These are phyloP conservation scores for Fusarium marasasianum DNA, from an alignment of 2,329 filamentous ascomycete species.

Conservation along the genomic window DNA sequence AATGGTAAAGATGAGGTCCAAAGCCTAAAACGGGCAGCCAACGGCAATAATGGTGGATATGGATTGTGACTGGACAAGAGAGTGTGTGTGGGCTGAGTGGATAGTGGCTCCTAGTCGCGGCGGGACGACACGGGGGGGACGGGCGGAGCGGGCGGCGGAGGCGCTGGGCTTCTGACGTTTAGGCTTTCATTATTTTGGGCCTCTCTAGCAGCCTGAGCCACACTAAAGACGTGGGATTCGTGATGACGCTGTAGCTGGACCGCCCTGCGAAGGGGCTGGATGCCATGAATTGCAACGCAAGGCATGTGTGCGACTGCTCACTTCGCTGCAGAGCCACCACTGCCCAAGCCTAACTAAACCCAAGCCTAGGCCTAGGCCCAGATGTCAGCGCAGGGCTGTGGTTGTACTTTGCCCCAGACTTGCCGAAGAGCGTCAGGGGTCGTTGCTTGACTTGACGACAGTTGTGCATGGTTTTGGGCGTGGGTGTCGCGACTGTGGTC, in stretches of 20 bases:
- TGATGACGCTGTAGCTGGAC: constrained; percentile 32
- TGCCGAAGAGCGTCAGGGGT: constrained; percentile 35
- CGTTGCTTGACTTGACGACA: constrained; percentile 35
- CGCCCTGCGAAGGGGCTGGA: constrained; percentile 37
- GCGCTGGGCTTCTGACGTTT: constrained; percentile 31
- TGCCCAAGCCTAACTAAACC: constrained; percentile 18
- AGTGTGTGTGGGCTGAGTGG: constrained; percentile 40
- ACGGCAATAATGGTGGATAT: constrained; percentile 34
- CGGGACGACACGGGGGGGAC: constrained; percentile 34
- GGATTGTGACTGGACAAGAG: constrained; percentile 33
- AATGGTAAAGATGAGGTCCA: constrained; percentile 35
- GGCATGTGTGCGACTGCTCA: constrained; percentile 31
- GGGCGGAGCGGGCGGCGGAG: constrained; percentile 35
- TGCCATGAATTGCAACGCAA: constrained; percentile 16
- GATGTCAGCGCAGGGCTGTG: constrained; percentile 40
- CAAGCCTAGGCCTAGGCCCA: constrained; percentile 25
- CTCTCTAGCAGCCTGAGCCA: constrained; percentile 36
- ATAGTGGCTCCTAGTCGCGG: constrained; percentile 36
- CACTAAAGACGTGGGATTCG: constrained; percentile 26
- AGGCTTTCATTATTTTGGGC: constrained; percentile 31
- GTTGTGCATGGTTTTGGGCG: constrained; percentile 25
- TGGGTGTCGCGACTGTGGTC: constrained; percentile 21
- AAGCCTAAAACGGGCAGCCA: constrained; percentile 33
- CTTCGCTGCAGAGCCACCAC: constrained; percentile 39
- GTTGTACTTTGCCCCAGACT: constrained; percentile 38